Percentiles rank a stretch among this genome's conserved stretches.
These are phyloP conservation scores for Neoarthrinium moseri DNA, from an alignment of 2,329 filamentous ascomycete genomes.

Conservation along the genomic window DNA sequence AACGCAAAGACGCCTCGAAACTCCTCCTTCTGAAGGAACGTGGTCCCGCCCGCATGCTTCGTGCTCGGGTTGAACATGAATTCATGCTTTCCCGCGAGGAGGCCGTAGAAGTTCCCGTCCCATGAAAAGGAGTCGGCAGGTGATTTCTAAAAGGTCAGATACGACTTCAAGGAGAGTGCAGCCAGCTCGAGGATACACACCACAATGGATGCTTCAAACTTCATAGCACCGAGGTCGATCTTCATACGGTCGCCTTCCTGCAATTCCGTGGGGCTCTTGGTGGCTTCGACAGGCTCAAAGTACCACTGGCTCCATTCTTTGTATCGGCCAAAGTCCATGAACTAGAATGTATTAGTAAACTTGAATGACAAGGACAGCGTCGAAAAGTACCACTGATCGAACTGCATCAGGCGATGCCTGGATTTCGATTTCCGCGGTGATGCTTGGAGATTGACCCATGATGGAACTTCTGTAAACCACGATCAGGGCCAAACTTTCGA, in stretches of 20 bases:
- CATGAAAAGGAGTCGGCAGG: background rate
- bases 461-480: background rate
- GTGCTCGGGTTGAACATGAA: background rate
- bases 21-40: background rate
- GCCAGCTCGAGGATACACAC: background rate
- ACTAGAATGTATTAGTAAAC: background rate
- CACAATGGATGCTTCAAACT: background rate
- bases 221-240: background rate
- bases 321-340: slow-evolving; percentile 3
- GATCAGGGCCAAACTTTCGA: too few species aligned
- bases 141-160: background rate
- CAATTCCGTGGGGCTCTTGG: background rate
- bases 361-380: background rate
- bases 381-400: slow-evolving; percentile 1
- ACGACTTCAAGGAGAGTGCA: background rate
- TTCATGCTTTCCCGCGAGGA: background rate
- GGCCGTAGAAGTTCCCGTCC: background rate
- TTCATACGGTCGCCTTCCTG: background rate
- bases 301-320: slow-evolving; percentile 1
- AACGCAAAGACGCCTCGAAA: slow-evolving; percentile 1
- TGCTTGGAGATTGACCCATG: slow-evolving; percentile 2
- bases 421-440: slow-evolving; percentile 6
- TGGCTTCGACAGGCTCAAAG: background rate
- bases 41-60: background rate
- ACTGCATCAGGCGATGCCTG: slow-evolving; percentile 4